Base-by-base conservation (phyloP, 2,329 filamentous ascomycete genomes). In the Sporothrix sp. region DNA sequence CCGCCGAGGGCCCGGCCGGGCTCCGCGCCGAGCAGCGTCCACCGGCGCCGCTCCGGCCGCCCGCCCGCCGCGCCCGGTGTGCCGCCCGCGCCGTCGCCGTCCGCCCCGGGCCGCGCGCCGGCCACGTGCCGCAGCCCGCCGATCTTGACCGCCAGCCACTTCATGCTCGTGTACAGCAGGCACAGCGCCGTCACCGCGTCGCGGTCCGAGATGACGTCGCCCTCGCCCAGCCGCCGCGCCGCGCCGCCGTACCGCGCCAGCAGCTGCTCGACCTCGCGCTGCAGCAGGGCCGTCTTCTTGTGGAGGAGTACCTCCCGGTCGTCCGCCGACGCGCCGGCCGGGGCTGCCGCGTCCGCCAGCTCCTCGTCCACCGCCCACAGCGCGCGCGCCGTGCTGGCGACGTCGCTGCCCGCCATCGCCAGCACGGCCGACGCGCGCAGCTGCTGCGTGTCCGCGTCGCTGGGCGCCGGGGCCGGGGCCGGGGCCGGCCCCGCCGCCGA, bases 111-210 rank as follows among this genome's bases (percentile, higher is more conserved):
- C 78, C 40, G 86, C 81, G 54, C 84, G 81, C 48, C 77, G 74
- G 87, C 91, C 60, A 96, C 88, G 61, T 91, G 83, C 37, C 93
- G 80, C 48, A 98, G 74, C 52, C 86, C 75, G n/a, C 76, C 71
- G 37, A 95, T 81, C 68, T 91, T 93, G 58, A 84, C 84, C 18
- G 86, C 82, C 32, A 98, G 79, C 93, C 93, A 98, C 72, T 94
- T 93, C 88, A 97, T 95, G 70, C 90, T 96, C 45, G 90, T 96
- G 66, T 95, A 94, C 32, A 98, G 72, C 35, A 96, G 76, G 59
- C 90, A 96, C 4, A 98, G 71, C 4, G 85, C 85, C 38, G 84
- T 81, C 25, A 97, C 84, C 4, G 83, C 85, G 63, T 97, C 94
- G 23, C 86, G 82, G 61, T 97, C 90, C 38, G 85, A 84, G 56